These are phyloP conservation scores for Lactarius psammicola DNA, from an alignment of 768 basidiomycete genomes.

Conservation along the genomic window DNA sequence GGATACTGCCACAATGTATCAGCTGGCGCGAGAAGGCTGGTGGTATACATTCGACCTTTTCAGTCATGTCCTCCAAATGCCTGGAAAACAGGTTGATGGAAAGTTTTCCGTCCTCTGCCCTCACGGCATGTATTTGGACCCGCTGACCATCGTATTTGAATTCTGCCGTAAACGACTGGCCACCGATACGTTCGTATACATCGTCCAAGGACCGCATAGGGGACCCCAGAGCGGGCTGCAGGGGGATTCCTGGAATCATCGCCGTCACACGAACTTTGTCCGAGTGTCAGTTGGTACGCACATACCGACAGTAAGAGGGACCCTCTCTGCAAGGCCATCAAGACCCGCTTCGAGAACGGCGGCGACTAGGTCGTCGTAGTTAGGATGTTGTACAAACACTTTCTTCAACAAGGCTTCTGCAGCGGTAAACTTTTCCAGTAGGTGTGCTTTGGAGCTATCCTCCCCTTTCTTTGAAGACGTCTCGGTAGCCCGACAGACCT, in stretches of 20 bases:
- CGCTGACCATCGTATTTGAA: constrained; percentile 91
- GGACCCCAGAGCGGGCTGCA: constrained; percentile 84
- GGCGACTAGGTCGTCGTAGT: constrained; percentile 65
- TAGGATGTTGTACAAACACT: constrained; percentile 77
- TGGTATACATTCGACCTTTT: constrained; percentile 51
- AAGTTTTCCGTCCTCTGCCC: constrained; percentile 34
- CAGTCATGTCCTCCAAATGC: constrained; percentile 90
- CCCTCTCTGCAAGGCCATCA: constrained; percentile 53
- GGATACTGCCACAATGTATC: constrained; percentile 59
- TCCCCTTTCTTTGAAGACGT: constrained; percentile 35
- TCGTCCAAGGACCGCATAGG: constrained; percentile 82
- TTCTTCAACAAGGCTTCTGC: constrained; percentile 68
- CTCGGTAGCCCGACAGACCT: constrained; percentile 30
- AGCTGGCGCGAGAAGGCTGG: constrained; percentile 21
- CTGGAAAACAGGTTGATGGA: constrained; percentile 76
- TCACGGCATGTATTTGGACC: constrained; percentile 70
- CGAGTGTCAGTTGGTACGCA: constrained; percentile 17
- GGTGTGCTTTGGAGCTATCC: constrained; percentile 38
- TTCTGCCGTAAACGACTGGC: constrained; percentile 75
- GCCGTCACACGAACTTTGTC: constrained; percentile 20
- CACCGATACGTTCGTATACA: constrained; percentile 69
- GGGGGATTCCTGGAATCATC: constrained; percentile 60
- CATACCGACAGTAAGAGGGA: constrained; percentile 70
- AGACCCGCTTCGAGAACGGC: constrained; percentile 63
- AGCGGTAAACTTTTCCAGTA: constrained; percentile 44